Evolutionary conservation across 306 rosid genomes (phyloP).

Genomic region (Herpetospermum pedunculosum): DNA sequence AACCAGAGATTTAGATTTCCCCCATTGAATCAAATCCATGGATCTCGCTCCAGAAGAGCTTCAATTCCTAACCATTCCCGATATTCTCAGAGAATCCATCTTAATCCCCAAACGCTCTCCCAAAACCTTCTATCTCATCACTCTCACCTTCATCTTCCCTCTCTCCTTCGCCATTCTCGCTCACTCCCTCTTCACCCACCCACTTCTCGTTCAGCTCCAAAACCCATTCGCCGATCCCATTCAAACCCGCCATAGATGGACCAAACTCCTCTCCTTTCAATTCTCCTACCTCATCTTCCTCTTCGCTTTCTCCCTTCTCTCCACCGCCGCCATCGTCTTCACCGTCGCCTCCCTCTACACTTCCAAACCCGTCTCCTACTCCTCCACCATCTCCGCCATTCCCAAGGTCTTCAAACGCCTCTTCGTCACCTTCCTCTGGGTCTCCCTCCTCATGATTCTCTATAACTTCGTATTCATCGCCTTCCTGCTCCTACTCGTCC

Average conservation of each 20-base stretch:
- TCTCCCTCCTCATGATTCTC: constrained; percentile 52
- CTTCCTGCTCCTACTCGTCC: constrained; percentile 28
- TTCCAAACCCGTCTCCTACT: constrained; percentile 65
- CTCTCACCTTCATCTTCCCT: constrained; percentile 69
- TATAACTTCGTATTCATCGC: constrained; percentile 45
- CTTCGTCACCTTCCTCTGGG: constrained; percentile 79
- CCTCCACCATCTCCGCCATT: constrained; percentile 61
- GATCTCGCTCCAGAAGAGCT: constrained; percentile 89
- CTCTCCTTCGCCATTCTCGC: constrained; percentile 87
- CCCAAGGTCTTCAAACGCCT: constrained; percentile 78
- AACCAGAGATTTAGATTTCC: background rate
- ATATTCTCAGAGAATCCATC: constrained; percentile 56
- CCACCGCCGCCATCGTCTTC: constrained; percentile 94
- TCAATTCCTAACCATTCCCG: constrained; percentile 43
- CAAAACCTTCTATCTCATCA: constrained; percentile 70
- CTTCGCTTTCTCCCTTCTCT: constrained; percentile 81
- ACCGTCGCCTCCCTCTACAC: constrained; percentile 91
- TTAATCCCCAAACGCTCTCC: constrained; percentile 76
- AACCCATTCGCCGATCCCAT: constrained; percentile 41
- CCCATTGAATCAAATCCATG: constrained; percentile 23
- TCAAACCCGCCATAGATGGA: constrained; percentile 56
- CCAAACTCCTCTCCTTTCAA: constrained; percentile 59
- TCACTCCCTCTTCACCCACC: constrained; percentile 89
- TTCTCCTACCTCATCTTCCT: constrained; percentile 83
- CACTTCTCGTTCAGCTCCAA: constrained; percentile 51